phyloP scores from a whole-genome alignment of 2,329 filamentous ascomycete genomes.

The Cercospora citrullina region DNA sequence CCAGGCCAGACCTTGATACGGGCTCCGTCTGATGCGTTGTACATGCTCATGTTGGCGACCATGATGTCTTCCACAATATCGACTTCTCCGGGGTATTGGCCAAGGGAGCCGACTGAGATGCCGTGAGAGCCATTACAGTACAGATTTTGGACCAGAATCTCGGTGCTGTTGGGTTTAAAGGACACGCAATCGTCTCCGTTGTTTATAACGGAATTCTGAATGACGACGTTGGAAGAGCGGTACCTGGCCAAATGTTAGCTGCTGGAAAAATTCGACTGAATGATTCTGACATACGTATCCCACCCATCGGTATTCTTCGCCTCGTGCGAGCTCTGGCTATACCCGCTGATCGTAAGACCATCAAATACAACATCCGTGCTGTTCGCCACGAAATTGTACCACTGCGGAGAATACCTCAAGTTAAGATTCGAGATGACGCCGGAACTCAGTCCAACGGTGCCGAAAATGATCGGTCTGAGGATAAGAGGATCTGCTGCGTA shows the following conservation, averaged over 20 bases:
- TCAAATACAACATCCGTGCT: constrained; percentile 64
- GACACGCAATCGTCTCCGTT: constrained; percentile 72
- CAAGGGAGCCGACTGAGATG: constrained; percentile 70
- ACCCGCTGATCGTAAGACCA: constrained; percentile 61
- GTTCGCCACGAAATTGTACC: constrained; percentile 67
- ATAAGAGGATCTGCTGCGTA: constrained; percentile 60
- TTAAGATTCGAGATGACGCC: constrained; percentile 61
- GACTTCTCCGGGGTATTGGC: constrained; percentile 63
- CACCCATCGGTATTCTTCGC: constrained; percentile 61
- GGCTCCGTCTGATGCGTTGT: constrained; percentile 58
- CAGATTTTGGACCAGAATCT: constrained; percentile 67
- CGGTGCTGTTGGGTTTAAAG: constrained; percentile 72
- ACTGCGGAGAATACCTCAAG: constrained; percentile 61
- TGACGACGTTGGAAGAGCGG: constrained; percentile 61
- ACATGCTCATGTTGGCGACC: constrained; percentile 42
- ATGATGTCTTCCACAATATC: constrained; percentile 71
- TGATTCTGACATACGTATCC: constrained; percentile 35
- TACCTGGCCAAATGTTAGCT: constrained; percentile 42
- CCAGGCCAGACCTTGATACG: constrained; percentile 76
- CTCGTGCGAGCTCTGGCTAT: constrained; percentile 52
- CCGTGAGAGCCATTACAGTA: constrained; percentile 70
- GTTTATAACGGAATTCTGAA: constrained; percentile 64
- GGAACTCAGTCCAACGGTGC: constrained; percentile 57
- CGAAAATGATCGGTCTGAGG: constrained; percentile 60
- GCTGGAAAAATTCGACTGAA: constrained; percentile 51